Percentiles rank a stretch among this genome's conserved stretches.
phyloP scores from a whole-genome alignment of 1,139 yeast species.

The Debaryomycetaceae sp. region DNA sequence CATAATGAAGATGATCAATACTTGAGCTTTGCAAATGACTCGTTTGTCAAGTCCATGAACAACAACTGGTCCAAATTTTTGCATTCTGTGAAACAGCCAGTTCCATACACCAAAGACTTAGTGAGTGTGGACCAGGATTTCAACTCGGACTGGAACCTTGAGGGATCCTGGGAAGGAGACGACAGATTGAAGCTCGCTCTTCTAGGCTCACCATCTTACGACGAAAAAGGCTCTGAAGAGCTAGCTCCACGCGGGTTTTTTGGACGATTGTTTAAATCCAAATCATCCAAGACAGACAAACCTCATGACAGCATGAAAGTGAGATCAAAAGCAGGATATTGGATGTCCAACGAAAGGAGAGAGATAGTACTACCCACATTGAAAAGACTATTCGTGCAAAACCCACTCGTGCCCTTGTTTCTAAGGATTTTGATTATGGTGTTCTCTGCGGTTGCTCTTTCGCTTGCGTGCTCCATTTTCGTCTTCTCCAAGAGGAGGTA shows the following conservation, averaged over 20 bases:
- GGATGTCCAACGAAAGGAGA: constrained; percentile 64
- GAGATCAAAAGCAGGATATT: constrained; percentile 59
- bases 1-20: constrained; percentile 30
- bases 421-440: constrained; percentile 67
- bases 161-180: constrained; percentile 68
- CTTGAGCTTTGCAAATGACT: constrained; percentile 35
- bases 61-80: constrained; percentile 39
- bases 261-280: constrained; percentile 5
- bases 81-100: constrained; percentile 34
- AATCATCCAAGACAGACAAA: constrained; percentile 4
- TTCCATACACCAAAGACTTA: constrained; percentile 29
- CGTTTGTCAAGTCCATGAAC: constrained; percentile 35
- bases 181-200: constrained; percentile 55
- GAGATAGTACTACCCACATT: constrained; percentile 64
- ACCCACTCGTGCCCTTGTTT: constrained; percentile 77
- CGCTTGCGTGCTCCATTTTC: constrained; percentile 63
- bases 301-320: constrained; percentile 28
- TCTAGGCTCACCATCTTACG: constrained; percentile 35
- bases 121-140: constrained; percentile 21
- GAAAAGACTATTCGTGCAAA: constrained; percentile 58
- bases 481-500: constrained; percentile 39
- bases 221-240: constrained; percentile 23
- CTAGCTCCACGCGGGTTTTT: constrained; percentile 12
- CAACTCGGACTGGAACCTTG: constrained; percentile 20
- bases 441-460: constrained; percentile 61